phyloP scores from a whole-genome alignment of 176 grass and related monocot genomes.

The Phragmites australis region DNA sequence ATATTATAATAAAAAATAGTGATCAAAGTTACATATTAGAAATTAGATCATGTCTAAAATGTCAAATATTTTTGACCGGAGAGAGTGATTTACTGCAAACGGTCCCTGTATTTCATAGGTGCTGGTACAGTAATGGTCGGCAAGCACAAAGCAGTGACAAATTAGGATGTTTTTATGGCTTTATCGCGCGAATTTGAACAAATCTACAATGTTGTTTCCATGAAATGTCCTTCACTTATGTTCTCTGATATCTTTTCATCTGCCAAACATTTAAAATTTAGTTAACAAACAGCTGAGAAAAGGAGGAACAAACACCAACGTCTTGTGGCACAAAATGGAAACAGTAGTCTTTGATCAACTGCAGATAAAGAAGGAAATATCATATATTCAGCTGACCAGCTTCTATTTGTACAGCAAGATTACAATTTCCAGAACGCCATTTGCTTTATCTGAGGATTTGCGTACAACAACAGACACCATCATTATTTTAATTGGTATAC shows the following conservation, averaged over 20 bases:
- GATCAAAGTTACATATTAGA: too few species aligned
- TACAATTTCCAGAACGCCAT: neutral
- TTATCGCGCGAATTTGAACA: neutral
- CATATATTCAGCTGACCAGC: neutral
- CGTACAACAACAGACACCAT: neutral
- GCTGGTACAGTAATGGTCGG: neutral
- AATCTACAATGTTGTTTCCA: too few species aligned
- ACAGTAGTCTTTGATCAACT: neutral
- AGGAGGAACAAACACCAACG: neutral
- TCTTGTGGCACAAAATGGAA: too few species aligned
- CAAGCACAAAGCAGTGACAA: neutral
- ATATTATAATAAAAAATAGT: too few species aligned
- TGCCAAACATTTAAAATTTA: neutral
- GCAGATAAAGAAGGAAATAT: neutral
- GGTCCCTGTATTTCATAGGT: too few species aligned
- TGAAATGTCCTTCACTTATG: neutral
- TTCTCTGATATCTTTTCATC: neutral
- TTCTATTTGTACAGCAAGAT: neutral
- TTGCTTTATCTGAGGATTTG: conserved; percentile 14
- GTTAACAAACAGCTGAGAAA: neutral
- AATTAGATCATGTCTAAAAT: too few species aligned
- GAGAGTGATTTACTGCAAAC: neutral
- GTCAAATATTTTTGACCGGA: too few species aligned
- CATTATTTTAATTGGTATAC: conserved; percentile 27
- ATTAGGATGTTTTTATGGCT: neutral